phyloP scores from a whole-genome alignment of 139 green algal species.

The Chlorella sorokiniana region DNA sequence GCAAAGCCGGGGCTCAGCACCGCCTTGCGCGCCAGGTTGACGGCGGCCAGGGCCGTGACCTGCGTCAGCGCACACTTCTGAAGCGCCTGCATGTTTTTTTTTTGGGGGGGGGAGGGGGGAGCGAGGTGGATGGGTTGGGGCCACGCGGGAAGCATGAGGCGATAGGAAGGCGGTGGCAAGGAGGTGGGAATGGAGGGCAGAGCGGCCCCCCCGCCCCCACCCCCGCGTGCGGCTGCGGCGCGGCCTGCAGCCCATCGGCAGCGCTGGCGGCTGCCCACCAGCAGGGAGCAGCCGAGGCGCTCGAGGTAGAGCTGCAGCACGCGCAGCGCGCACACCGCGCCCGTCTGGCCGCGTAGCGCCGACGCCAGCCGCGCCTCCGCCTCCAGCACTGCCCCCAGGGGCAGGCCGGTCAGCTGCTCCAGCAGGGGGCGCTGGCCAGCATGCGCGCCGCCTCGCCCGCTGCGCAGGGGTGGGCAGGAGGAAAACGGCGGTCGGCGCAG shows the following conservation, averaged over 20 bases:
- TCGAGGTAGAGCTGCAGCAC: constrained; percentile 82
- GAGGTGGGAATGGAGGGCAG: background rate
- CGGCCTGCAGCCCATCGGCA: too few species aligned
- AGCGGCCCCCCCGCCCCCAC: too few species aligned
- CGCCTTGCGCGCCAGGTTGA: constrained; percentile 26
- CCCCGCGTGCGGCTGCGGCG: too few species aligned
- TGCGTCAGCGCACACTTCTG: constrained; percentile 25
- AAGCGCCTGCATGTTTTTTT: constrained; percentile 29
- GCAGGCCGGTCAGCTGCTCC: constrained; percentile 35
- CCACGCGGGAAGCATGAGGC: background rate
- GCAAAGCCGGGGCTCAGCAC: constrained; percentile 20
- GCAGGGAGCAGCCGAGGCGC: constrained; percentile 59
- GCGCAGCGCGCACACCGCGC: constrained; percentile 71
- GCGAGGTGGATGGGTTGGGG: background rate
- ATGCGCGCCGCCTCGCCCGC: constrained; percentile 25
- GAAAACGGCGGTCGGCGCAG: background rate
- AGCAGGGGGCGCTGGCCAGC: constrained; percentile 8
- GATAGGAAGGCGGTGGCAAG: background rate
- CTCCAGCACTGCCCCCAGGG: constrained; percentile 39
- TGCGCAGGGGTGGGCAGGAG: background rate
- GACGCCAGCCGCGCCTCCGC: constrained; percentile 51
- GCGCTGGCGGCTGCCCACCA: background rate
- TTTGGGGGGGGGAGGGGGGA: background rate
- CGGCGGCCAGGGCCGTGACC: constrained; percentile 21
- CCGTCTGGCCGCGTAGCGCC: constrained; percentile 54